Base-by-base conservation (phyloP, 2,329 filamentous ascomycete species). In the Plectosphaerella plurivora region DNA sequence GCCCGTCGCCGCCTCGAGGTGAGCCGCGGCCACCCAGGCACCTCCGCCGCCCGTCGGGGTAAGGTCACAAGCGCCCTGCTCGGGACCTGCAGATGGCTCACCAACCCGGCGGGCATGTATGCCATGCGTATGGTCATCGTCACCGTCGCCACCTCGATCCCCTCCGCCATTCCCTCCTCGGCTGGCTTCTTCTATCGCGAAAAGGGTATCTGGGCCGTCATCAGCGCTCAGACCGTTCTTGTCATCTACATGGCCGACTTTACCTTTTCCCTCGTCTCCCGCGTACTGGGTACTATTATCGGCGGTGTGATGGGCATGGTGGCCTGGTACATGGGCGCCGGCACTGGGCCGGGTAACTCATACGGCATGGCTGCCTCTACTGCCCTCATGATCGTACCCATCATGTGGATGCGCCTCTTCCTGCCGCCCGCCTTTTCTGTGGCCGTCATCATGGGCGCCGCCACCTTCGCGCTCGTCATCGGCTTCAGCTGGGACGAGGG, bases 161-260 rank as follows among this genome's bases (percentile, higher is more conserved):
- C 76, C 0, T 68, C 71, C 0, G 65, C 67, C 0, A 63, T 80
- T 4, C 71, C 73, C 0, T 59, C 62, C 24, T 69, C 68, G 1
- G 70, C 76, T 0, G 75, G 73, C 1, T 80, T 81, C 58, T 79
- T 71, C 55, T 79, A 77, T 48, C 69, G 75, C 3, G 70, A 79
- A 52, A 78, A 77, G 57, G 76, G 77, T 0, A 63, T 81, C 0
- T 81, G 77, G 77, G 74, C 66, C 0, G 60, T 79, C 9, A 78
- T 81, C 42, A 80, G 75, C 61, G 76, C 69, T 0, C 77, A 80
- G 56, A 75, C 73, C 0, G 69, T 67, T 1, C 55, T 80, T 3
- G 64, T 79, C 1, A 64, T 74, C 10, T 80, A 79, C 57, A 71
- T 78, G 66, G 71, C 75, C 0, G 77, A 81, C 50, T 79, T 80